Conservation (phyloP, 1,139 yeast species). For the Debaryomyces robertsiae region DNA sequence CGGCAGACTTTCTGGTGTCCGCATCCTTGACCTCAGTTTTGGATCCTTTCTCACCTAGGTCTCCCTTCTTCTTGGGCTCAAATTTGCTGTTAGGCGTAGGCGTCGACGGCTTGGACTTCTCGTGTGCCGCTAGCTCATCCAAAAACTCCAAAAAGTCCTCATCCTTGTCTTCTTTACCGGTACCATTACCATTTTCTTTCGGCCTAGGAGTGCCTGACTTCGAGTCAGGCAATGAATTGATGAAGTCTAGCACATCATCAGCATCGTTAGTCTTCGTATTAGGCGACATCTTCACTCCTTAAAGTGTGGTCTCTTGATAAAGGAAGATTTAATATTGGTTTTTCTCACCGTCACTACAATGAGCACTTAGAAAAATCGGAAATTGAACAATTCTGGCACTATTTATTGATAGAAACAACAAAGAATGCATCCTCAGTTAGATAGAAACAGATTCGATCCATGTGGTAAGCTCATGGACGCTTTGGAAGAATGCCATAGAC, state of each 20-base stretch:
- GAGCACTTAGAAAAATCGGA: neutral
- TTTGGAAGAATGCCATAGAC: conserved; percentile 83
- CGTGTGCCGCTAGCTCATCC: conserved; percentile 71
- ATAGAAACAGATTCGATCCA: conserved; percentile 48
- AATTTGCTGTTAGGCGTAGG: conserved; percentile 22
- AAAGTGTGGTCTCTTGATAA: neutral
- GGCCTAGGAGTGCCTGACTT: conserved; percentile 43
- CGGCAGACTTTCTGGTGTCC: conserved; percentile 8
- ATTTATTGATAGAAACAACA: neutral
- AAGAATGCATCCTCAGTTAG: conserved; percentile 51
- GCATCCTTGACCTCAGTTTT: conserved; percentile 8
- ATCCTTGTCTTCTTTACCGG: conserved; percentile 44
- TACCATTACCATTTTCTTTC: conserved; percentile 17
- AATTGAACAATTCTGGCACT: too few species aligned
- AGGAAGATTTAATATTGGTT: neutral
- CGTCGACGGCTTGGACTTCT: conserved; percentile 28
- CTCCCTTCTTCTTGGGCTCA: conserved; percentile 31
- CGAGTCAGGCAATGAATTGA: conserved; percentile 83
- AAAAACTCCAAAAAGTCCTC: conserved; percentile 84
- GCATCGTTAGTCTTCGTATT: conserved; percentile 36
- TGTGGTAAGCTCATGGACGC: conserved; percentile 86
- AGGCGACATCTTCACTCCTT: conserved; percentile 11
- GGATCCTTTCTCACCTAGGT: conserved; percentile 9
- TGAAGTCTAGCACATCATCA: conserved; percentile 86
- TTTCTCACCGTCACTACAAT: neutral